phyloP scores from a whole-genome alignment of 2,329 filamentous ascomycete species.

The Diaporthe nobilis region DNA sequence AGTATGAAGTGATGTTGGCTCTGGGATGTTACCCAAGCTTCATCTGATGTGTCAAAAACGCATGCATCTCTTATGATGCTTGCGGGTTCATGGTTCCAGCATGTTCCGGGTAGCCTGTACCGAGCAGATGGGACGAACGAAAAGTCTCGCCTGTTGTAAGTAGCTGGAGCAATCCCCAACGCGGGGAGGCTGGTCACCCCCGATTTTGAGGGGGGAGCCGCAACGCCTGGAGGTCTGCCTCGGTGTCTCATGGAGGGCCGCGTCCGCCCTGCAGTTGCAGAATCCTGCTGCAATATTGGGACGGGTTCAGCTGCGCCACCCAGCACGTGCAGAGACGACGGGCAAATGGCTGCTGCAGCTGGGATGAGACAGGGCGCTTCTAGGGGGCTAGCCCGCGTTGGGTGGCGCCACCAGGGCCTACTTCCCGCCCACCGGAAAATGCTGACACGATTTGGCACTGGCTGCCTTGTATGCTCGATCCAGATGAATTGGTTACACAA shows the following conservation, averaged over 20 bases:
- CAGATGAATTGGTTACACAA: constrained; percentile 30
- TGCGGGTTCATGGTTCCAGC: constrained; percentile 12
- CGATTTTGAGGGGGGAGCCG: constrained; percentile 1
- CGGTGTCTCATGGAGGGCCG: constrained; percentile 17
- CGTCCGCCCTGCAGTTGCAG: constrained; percentile 8
- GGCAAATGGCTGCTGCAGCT: constrained; percentile 19
- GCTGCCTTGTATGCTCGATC: constrained; percentile 9
- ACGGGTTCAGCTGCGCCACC: constrained; percentile 11
- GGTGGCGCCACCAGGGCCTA: constrained; percentile 14
- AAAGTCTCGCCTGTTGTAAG: not conserved
- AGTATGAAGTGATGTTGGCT: not conserved
- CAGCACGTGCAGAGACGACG: constrained; percentile 15
- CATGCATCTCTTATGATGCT: constrained; percentile 22
- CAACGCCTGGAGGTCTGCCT: constrained; percentile 4
- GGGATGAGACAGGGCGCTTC: not conserved
- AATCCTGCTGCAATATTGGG: constrained; percentile 11
- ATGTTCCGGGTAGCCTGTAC: not conserved
- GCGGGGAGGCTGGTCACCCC: constrained; percentile 4
- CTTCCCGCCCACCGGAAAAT: not conserved
- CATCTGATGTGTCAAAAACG: constrained; percentile 5
- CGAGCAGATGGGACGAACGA: not conserved
- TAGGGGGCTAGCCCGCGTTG: not conserved
- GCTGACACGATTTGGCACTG: constrained; percentile 16
- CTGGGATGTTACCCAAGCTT: constrained; percentile 15
- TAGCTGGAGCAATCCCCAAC: not conserved